Base-by-base conservation (phyloP, 2,329 filamentous ascomycete species). In the Lizonia empirigonia region DNA sequence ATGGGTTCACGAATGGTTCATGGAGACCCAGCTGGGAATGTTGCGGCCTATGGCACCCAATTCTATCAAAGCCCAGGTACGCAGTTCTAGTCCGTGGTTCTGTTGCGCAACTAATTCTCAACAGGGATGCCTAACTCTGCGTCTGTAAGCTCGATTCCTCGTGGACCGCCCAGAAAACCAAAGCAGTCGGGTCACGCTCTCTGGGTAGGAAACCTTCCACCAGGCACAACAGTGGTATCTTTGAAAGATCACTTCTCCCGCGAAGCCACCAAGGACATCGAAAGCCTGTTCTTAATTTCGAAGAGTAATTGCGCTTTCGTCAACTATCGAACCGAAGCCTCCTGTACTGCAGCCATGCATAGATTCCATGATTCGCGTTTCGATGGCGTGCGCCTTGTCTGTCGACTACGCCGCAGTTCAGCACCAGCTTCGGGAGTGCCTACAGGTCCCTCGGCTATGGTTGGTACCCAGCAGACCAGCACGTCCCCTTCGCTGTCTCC, bases 261-360 rank as follows among this genome's bases (percentile, higher is more conserved):
- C 56, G 88, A 92, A 59, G 87, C 90, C 0, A 82, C 81, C 0
- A 83, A 80, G 33, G 83, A 91, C 1, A 84, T 97, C 18, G 89
- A 96, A 69, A 96, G 91, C 37, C 78, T 97, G 0, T 97, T 97
- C 61, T 77, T 97, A 27, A 97, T 97, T 32, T 93, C 92, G 0
- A 97, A 97, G 72, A 97, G 92, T 71, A 97, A 97, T 69, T 97
- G 93, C 67, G 93, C 92, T 0, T 97, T 97, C 76, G 91, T 96
- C 59, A 97, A 97, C 68, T 97, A 95, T 71, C 89, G 87, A 56
- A 88, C 90, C 41, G 91, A 96, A 64, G 76, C 79, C 3, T 85
- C 85, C 5, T 97, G 91, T 68, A 76, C 83, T 6, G 80, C 83
- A 7, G 93, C 93, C 0, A 90, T 96, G 77, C 82, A 85, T 36